Evolutionary conservation across 306 rosid genomes (phyloP).

Genomic region (Styphnolobium japonicum): DNA sequence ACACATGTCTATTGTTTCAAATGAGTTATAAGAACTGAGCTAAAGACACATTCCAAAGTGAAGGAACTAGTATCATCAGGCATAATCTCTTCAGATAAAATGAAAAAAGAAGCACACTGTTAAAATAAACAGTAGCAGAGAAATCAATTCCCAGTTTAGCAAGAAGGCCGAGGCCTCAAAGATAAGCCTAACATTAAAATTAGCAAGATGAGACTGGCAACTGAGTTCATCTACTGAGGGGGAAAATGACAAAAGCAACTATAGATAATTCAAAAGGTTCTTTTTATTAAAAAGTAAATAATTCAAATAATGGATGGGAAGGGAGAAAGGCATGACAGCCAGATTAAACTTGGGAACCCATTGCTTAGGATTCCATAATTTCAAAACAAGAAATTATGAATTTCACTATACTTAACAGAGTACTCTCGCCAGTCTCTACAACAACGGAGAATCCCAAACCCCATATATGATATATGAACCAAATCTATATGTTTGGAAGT

Average conservation of each 20-base stretch:
- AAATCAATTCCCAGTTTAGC: too few species aligned
- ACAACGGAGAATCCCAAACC: conserved; percentile 8
- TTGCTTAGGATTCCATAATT: background rate
- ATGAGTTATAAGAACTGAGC: background rate
- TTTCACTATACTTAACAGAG: background rate
- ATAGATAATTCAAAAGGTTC: too few species aligned
- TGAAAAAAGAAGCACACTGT: conserved; percentile 4
- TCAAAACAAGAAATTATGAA: background rate
- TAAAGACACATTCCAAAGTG: background rate
- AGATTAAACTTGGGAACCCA: background rate
- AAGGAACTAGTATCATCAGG: background rate
- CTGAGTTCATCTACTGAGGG: background rate
- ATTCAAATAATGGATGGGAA: background rate
- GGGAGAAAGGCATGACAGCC: background rate
- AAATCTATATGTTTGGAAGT: background rate
- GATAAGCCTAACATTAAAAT: too few species aligned
- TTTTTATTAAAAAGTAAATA: background rate
- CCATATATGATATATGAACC: conserved; percentile 15
- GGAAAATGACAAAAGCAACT: background rate
- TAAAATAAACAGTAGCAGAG: background rate
- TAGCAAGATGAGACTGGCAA: background rate
- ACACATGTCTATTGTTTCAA: background rate
- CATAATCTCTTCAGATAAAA: conserved; percentile 1
- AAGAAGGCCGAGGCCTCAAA: too few species aligned
- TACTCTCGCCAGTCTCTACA: background rate